phyloP scores from a whole-genome alignment of 176 grass and related monocot genomes.

The Chloris gayana region DNA sequence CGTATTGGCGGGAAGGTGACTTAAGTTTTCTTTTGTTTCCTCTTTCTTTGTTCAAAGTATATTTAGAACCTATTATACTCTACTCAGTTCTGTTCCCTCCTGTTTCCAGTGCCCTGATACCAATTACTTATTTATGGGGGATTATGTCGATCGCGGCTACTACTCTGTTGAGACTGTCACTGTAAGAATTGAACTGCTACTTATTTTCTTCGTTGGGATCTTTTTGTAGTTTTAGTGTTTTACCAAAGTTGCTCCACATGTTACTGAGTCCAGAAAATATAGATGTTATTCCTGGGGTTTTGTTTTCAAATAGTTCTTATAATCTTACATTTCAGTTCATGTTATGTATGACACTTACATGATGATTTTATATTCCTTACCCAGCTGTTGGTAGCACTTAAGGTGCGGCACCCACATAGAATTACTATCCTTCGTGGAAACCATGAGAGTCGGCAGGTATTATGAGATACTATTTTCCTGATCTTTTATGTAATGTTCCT shows the following conservation, averaged over 20 bases:
- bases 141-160: conserved; percentile 97
- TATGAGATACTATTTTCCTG: background rate
- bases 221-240: conserved; percentile 17
- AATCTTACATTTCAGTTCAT: background rate
- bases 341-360: conserved; percentile 22
- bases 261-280: background rate
- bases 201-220: background rate
- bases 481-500: background rate
- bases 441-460: conserved; percentile 93
- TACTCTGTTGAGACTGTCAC: conserved; percentile 99
- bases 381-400: conserved; percentile 91
- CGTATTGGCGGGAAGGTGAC: conserved; percentile 85
- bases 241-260: background rate
- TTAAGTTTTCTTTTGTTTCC: background rate
- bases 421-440: conserved; percentile 98
- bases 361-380: conserved; percentile 27
- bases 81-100: conserved; percentile 1
- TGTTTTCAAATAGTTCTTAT: conserved; percentile 16
- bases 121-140: conserved; percentile 99
- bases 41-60: background rate
- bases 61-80: background rate
- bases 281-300: background rate
- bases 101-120: conserved; percentile 88
- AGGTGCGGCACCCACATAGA: conserved; percentile 87
- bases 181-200: conserved; percentile 48